Evolutionary conservation across 257 asterid genomes (phyloP), one percentile per base, ranked within the genome.

Genomic region (Penstemon newberryi): DNA sequence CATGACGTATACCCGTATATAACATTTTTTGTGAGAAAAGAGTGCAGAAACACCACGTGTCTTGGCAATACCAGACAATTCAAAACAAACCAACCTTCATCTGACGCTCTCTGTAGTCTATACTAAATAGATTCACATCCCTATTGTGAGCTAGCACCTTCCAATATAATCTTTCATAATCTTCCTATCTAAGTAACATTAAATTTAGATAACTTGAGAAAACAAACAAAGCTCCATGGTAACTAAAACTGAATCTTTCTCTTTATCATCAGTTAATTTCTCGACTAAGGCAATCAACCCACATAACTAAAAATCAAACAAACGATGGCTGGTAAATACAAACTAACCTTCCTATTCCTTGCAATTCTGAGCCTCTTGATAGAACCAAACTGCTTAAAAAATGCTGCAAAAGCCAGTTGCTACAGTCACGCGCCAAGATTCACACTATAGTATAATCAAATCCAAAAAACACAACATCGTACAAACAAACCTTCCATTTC

Each of bases 371-470:
- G 88, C 75, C 96, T 89, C 87, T 82, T 94, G 63, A 94, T 74
- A 33, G 85, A 41, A 70, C 99, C 99, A 73, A 94, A 91, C 77
- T 94, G 99, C 80, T 91, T 84, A 66, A 94, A 94, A 60, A 94
- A 94, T 44, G 90, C 97, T 94, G 92, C 81, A 85, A 57, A 70
- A 43, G n/a, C 11, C 18, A 41, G 53, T 39, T 0, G 0, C 15
- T 7, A 61, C 4, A 42, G 38, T 56, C 10, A 65, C 2, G 25
- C 13, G 4, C 58, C 45, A 61, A 56, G 7, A 46, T 19, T 42
- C 37, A 47, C 47, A 49, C 0, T 8, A 55, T 8, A 43, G 0
- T 8, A 2, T 4, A 56, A 51, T 3, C 19, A n/a, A 19, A 33
- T 3, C 6, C 6, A 43, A 40, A 2, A 43, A 25, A 63, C 0